Conservation (phyloP, 2,329 filamentous ascomycete species). For the Cryoendolithus antarcticus region DNA sequence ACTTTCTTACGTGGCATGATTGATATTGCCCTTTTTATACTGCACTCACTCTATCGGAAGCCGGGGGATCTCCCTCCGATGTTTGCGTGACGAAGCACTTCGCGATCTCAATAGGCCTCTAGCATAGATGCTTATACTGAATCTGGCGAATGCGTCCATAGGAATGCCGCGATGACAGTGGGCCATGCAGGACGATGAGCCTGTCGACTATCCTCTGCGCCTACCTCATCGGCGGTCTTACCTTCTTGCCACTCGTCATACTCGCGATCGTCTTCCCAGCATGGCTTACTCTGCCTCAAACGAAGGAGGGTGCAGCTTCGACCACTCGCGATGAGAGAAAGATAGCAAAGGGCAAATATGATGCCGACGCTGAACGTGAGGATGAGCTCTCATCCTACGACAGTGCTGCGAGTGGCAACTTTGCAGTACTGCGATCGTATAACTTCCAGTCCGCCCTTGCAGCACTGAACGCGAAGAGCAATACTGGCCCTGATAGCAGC, state of each 20-base stretch:
- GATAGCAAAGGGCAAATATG: not conserved
- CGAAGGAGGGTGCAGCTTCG: slow-evolving; percentile 2
- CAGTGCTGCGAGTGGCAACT: slow-evolving; percentile 18
- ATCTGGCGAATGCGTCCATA: too few species aligned
- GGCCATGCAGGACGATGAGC: slow-evolving; percentile 16
- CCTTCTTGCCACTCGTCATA: slow-evolving; percentile 67
- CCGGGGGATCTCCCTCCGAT: too few species aligned
- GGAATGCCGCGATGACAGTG: not conserved
- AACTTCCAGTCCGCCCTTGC: slow-evolving; percentile 19
- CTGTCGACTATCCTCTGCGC: slow-evolving; percentile 51
- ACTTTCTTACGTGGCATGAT: too few species aligned
- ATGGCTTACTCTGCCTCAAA: slow-evolving; percentile 46
- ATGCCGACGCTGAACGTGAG: slow-evolving; percentile 6
- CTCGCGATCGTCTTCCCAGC: slow-evolving; percentile 50
- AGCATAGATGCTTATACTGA: too few species aligned
- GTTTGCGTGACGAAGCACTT: too few species aligned
- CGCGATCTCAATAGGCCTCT: too few species aligned
- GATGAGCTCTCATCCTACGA: slow-evolving; percentile 7
- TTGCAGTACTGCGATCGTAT: slow-evolving; percentile 21
- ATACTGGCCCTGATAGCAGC: slow-evolving; percentile 7
- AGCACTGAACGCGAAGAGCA: slow-evolving; percentile 15
- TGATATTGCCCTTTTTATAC: too few species aligned
- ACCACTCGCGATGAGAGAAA: too few species aligned
- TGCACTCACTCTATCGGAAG: too few species aligned
- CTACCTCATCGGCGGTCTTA: slow-evolving; percentile 78